phyloP scores from a whole-genome alignment of 768 basidiomycete genomes.

The Naganishia friedmannii region DNA sequence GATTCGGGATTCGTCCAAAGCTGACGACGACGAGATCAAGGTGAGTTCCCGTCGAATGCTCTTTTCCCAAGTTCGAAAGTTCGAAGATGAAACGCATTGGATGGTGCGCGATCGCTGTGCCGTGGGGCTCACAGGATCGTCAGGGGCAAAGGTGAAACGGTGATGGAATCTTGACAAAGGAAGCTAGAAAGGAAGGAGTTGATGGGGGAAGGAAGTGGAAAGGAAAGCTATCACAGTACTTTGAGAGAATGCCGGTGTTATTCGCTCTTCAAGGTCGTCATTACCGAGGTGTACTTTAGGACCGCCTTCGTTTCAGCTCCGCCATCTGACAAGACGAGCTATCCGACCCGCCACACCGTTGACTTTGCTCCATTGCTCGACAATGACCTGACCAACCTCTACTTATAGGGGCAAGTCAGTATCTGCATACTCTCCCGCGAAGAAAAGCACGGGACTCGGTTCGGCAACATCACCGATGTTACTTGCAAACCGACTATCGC shows the following conservation, averaged over 20 bases:
- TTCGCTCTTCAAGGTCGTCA: too few species aligned
- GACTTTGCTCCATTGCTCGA: too few species aligned
- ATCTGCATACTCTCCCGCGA: neutral
- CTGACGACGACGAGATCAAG: conserved; percentile 26
- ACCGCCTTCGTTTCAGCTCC: neutral
- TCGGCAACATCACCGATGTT: neutral
- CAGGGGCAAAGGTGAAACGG: neutral
- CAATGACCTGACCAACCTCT: neutral
- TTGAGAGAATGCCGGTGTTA: too few species aligned
- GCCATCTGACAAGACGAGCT: neutral
- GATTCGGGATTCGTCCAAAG: conserved; percentile 21
- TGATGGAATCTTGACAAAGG: neutral
- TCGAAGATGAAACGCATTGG: conserved; percentile 12
- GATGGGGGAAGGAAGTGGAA: too few species aligned
- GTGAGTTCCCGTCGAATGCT: conserved; percentile 2
- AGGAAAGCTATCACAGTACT: too few species aligned
- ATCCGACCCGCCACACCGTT: neutral
- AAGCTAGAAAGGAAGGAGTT: too few species aligned
- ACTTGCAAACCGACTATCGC: neutral
- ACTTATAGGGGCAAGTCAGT: neutral
- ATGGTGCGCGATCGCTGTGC: neutral
- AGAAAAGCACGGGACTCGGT: neutral
- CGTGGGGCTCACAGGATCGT: neutral
- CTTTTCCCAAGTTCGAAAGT: neutral
- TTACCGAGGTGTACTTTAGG: too few species aligned